Evolutionary conservation across 2,329 filamentous ascomycete genomes (phyloP), one percentile per base, ranked within the genome.

Genomic region (Penicillium brasilianum): DNA sequence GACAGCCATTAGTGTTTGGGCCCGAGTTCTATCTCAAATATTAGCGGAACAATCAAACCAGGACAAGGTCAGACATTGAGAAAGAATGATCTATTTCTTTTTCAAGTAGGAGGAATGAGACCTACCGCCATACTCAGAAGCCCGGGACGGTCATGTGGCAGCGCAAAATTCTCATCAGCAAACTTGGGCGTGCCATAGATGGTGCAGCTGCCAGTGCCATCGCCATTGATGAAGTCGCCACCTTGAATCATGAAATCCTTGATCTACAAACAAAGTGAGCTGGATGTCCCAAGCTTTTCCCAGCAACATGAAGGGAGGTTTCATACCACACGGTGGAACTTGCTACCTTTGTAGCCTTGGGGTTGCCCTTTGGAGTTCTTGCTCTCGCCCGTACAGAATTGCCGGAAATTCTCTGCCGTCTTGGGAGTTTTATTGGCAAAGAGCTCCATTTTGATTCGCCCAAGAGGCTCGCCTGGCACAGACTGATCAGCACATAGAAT

Each of bases 211-310:
- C 95, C 95, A 0, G 92, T 96, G 55, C 95, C 95, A 77, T 98
- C 91, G 55, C 93, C 92, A 71, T 97, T 93, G 64, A 97, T 82
- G 77, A 98, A 98, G 78, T 99, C 95, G 57, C 95, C 95, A 49
- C 94, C 94, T 78, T 99, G 95, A 72, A 95, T 91, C 94, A 98
- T 98, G 81, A 98, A 97, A 72, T 91, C 90, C 79, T 91, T 91
- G 76, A 97, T 97, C 92, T 96, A 28, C n/a, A 66, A 36, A 39
- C 18, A 44, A 34, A 25, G 41, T 63, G 13, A 52, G 50, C 55
- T 16, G 14, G 43, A 36, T 39, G 7, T 53, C 14, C 20, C 32
- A n/a, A 28, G 20, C 48, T 11, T 39, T 25, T 14, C 9, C 13
- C 32, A 41, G 37, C 20, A 25, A 11, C 36, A 22, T n/a, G 28